Base-by-base conservation (phyloP, 345 rosid genomes). In the Linum lewisii region DNA sequence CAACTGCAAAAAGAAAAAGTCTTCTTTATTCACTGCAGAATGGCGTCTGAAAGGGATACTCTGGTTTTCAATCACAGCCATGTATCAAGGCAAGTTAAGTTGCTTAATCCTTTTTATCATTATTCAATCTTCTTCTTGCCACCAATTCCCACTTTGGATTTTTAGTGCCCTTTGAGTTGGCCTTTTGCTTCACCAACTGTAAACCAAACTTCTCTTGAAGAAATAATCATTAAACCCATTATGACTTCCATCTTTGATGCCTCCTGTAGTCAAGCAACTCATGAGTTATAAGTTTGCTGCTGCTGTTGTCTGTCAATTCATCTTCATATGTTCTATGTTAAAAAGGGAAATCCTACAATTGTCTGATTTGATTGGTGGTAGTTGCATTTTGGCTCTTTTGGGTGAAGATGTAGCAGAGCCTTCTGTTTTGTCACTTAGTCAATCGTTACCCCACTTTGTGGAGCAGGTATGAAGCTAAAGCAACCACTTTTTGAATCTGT, bases 331-430 rank as follows among this genome's bases (percentile, higher is more conserved):
- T 51, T 67, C 25, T 61, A 34, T 57, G 51, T 59, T 65, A 44
- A n/a, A 58, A 34, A 50, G 45, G 59, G 26, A 6, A 4, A 7
- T 24, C 56, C 29, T 21, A 49, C 34, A 8, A 24, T 10, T 57
- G 21, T 49, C n/a, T 53, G 21, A 63, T 38, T 63, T 67, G 59
- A 61, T 54, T 71, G 74, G 84, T 64, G 74, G 86, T 68, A 79
- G 93, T 81, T 75, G 60, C 66, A 19, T 37, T 63, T 11, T 14
- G 47, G 15, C 59, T 50, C 65, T 50, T 78, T 77, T 75, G 67
- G 73, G 64, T 60, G 36, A 21, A 20, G 2, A 52, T 8, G 54
- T 19, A 37, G 18, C 4, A 9, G 29, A 22, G 19, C 34, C 23
- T 51, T 52, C 37, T 22, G 25, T 18, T 23, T 53, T 24, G 34